Base-by-base conservation (phyloP, 2,329 filamentous ascomycete genomes). In the Gnomoniopsis sp. region DNA sequence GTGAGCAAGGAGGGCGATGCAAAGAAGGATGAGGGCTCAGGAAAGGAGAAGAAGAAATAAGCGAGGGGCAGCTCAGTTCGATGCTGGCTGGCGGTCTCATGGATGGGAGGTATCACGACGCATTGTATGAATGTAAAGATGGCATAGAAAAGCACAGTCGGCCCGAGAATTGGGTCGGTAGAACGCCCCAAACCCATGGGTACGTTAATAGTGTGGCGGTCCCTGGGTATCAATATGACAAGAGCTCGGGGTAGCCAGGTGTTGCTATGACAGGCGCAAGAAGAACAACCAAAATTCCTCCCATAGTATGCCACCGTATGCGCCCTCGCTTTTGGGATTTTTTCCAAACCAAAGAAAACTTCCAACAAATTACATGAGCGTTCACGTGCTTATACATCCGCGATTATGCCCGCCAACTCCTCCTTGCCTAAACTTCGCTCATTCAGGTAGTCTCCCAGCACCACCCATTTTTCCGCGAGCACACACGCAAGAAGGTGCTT, bases 401-500 rank as follows among this genome's bases (percentile, higher is more conserved):
- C 77, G 30, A 81, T 83, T 75, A 91, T 84, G 15, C 89, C 92
- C 15, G 87, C 91, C 71, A 90, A 79, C 72, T 93, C 90, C 63
- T 88, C 86, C 60, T 76, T 78, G 23, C 78, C 76, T 17, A 88
- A 79, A 44, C 69, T 67, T 66, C 76, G 78, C 65, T 83, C 79
- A 58, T 82, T 78, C 17, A 88, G 78, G 65, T 82, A 83, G 1
- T 67, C 67, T 4, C 78, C 81, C 64, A 95, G 81, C 30, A 63
- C 71, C 0, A 69, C 70, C 77, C 90, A 93, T 49, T 79, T 77
- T 70, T 91, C 87, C 6, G 81, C 87, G 57, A 98, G 71, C 44
- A 93, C 74, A 71, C 90, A 96, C 1, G 93, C 93, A 17, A 98
- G 81, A 6, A 98, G 73, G 73, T 99, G 93, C 75, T 97, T 97